Evolutionary conservation across 2,329 filamentous ascomycete genomes (phyloP), one percentile per base, ranked within the genome.

Genomic region (Sphaerulina vaccinii): DNA sequence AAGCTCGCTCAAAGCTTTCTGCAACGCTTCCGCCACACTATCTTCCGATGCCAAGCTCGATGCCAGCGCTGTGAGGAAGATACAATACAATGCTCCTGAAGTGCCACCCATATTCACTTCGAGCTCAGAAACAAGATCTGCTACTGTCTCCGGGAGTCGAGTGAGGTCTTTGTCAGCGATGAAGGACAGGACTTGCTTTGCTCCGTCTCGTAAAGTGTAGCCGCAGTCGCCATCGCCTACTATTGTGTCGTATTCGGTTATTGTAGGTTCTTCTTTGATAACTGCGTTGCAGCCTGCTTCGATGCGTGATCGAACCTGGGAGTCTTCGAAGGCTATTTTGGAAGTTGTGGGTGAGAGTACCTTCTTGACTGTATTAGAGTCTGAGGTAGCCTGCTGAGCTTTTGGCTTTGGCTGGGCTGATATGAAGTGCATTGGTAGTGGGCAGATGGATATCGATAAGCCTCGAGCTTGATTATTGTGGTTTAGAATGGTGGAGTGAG

Each of bases 181-280:
- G 61, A 68, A 70, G 16, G 57, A 54, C 3, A 69, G 61, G 11
- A 69, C 66, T 42, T 67, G 59, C 49, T 68, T 64, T 4, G 68
- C 66, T 24, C 68, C 67, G 47, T 67, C 63, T 11, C 68, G 63
- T 4, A 69, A 61, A 0, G 67, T 70, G 57, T 67, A 67, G 43
- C 68, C 68, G 49, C 68, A 70, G 41, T 70, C 68, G 27, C 67
- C 68, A 41, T 70, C 68, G 45, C 68, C 68, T 37, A 69, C 68
- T 40, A 69, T 68, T 1, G 65, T 65, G 58, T 70, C 68, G 57
- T 69, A 70, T 29, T 68, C 60, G 27, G 68, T 70, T 36, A 70
- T 70, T 15, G 58, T 67, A 8, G 66, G 62, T 44, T 70, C 68
- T 21, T 58, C 64, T 3, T 56, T 55, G 56, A 70, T 68, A 22